phyloP scores from a whole-genome alignment of 768 basidiomycete species.

The Exidia glandulosa region DNA sequence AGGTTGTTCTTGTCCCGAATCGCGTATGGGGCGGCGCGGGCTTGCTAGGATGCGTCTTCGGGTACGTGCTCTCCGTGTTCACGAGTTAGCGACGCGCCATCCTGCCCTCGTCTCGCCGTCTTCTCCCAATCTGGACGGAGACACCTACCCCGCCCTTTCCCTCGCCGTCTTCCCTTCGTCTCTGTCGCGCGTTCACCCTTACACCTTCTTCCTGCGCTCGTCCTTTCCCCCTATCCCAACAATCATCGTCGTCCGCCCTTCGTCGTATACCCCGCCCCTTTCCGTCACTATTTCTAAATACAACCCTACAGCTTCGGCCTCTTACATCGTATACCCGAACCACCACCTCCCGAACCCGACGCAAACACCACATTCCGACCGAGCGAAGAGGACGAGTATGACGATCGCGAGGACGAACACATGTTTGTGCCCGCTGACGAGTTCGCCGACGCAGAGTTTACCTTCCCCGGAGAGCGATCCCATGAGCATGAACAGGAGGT shows the following conservation, averaged over 20 bases:
- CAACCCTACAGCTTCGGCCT: not conserved
- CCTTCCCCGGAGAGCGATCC: not conserved
- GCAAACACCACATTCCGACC: not conserved
- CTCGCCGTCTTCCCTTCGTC: too few relatives aligned
- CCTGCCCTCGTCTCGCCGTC: too few relatives aligned
- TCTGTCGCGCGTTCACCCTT: too few relatives aligned
- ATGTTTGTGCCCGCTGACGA: not conserved
- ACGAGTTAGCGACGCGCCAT: too few relatives aligned
- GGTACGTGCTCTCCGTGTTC: constrained; percentile 43
- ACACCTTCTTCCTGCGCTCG: too few relatives aligned
- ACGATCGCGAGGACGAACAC: not conserved
- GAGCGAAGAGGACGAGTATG: not conserved
- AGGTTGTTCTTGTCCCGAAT: constrained; percentile 91
- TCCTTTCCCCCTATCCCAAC: too few relatives aligned
- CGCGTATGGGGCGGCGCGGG: constrained; percentile 97
- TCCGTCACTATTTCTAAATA: not conserved
- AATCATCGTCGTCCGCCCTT: too few relatives aligned
- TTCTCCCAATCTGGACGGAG: too few relatives aligned
- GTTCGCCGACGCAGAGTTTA: not conserved
- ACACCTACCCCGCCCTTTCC: too few relatives aligned
- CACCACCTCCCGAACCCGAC: not conserved
- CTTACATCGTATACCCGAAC: not conserved
- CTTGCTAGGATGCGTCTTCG: constrained; percentile 88
- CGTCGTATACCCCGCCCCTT: not conserved
- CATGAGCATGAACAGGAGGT: not conserved